Conservation (phyloP, 768 basidiomycete genomes). For the Amyloporia xantha region DNA sequence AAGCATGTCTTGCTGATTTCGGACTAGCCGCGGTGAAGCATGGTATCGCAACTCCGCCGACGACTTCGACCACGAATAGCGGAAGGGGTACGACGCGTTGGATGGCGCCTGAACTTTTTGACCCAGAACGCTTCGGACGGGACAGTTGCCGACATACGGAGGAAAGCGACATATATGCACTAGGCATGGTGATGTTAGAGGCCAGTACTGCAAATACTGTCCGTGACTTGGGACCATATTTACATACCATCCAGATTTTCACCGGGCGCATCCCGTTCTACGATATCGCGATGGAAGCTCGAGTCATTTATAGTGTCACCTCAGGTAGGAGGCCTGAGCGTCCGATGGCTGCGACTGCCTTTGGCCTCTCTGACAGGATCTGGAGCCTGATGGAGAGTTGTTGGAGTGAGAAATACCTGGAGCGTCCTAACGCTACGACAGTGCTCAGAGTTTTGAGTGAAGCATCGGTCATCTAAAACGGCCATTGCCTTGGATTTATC, state of each 20-base stretch:
- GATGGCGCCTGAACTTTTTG: slow-evolving; percentile 5
- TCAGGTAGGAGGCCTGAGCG: neutral
- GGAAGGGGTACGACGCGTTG: slow-evolving; percentile 1
- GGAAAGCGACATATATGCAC: slow-evolving; percentile 4
- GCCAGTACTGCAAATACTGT: neutral
- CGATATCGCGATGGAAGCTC: neutral
- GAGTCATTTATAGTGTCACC: neutral
- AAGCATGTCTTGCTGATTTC: slow-evolving; percentile 2
- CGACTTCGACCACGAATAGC: neutral
- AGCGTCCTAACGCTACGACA: too few relatives aligned
- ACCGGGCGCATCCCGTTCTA: neutral
- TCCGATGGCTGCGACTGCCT: too few relatives aligned
- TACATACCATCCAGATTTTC: neutral
- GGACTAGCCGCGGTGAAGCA: neutral
- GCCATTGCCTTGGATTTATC: too few relatives aligned
- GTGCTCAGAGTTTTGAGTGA: too few relatives aligned
- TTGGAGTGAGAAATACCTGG: too few relatives aligned
- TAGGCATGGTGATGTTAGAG: slow-evolving; percentile 6
- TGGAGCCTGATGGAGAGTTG: too few relatives aligned
- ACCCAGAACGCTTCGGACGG: neutral
- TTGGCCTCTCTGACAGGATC: too few relatives aligned
- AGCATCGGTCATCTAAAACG: too few relatives aligned
- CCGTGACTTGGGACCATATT: neutral
- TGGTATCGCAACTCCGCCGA: neutral
- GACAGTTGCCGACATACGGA: neutral